These are phyloP conservation scores for Malassezia psittaci DNA, from an alignment of 1,284 basidiomycete species.

Conservation along the genomic window DNA sequence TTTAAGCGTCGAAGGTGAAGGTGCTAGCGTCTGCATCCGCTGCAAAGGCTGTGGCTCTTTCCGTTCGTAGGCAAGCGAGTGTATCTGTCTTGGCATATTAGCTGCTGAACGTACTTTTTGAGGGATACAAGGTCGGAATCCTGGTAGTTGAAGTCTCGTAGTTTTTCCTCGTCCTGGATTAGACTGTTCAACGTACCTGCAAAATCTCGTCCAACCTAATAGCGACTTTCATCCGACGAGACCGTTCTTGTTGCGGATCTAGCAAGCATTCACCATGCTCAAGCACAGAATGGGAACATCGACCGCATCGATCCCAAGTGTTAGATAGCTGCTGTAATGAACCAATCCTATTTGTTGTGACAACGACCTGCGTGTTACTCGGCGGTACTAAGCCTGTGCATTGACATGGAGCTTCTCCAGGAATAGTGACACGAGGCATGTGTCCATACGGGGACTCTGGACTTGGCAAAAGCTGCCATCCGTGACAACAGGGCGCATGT, in stretches of 20 bases:
- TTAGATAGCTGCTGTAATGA: not conserved
- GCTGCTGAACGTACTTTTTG: conserved; percentile 51
- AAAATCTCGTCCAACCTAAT: conserved; percentile 68
- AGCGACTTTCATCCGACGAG: conserved; percentile 64
- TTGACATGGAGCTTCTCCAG: not conserved
- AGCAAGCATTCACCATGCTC: conserved; percentile 58
- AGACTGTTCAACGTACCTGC: not conserved
- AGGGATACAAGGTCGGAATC: conserved; percentile 63
- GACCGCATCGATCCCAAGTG: conserved; percentile 18
- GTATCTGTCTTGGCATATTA: conserved; percentile 20
- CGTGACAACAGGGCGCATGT: conserved; percentile 12
- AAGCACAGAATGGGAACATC: conserved; percentile 62
- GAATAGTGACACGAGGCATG: not conserved
- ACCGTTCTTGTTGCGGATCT: conserved; percentile 45
- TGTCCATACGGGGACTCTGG: conserved; percentile 1
- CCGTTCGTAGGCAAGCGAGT: conserved; percentile 18
- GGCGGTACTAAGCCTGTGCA: conserved; percentile 9
- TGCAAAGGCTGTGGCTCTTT: not conserved
- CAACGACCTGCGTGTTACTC: not conserved
- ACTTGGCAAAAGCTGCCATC: conserved; percentile 4
- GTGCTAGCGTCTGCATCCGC: too few relatives aligned
- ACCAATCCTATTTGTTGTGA: not conserved
- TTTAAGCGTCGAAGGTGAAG: too few relatives aligned
- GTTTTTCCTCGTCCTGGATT: conserved; percentile 63
- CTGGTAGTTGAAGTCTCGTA: conserved; percentile 66